Evolutionary conservation across 1,139 yeast species (phyloP), one percentile per base, ranked within the genome.

Genomic region (Scheffersomyces parashehatae): DNA sequence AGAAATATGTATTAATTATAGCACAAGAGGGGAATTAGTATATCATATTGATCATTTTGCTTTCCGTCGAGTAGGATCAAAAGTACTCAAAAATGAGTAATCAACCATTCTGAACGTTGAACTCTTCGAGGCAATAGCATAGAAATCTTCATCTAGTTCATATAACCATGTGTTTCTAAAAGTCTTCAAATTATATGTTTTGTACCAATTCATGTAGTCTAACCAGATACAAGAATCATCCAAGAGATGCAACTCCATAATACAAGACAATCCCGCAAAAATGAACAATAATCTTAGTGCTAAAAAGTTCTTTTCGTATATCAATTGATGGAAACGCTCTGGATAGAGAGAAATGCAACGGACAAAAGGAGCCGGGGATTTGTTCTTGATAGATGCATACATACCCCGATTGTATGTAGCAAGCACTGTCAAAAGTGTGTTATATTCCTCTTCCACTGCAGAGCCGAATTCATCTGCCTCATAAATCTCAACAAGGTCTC

Each of bases 351-450:
- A 50, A 8, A 67, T 40, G 64, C 67, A 67, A 38, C 64, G 49
- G 41, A 54, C 61, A 3, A 69, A 37, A 2, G 72, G 69, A 3
- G 62, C 43, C 3, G 68, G 68, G 39, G 55, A 58, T 41, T 60
- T 56, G n/a, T 40, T 47, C 5, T 42, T 34, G 3, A 54, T 46
- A 4, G 59, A 45, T 20, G 55, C 40, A 35, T 49, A 39, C 16
- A 58, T 41, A 29, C 55, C 43, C n/a, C 45, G 39, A 15, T 55
- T 54, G 28, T 59, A 46, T 8, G 48, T 14, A 6, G 40, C 37
- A 8, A 63, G 41, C 15, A 51, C 42, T 4, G 37, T 36, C 20
- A 51, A 42, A 7, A 13, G 14, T 13, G 37, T 36, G 14, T 13
- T 13, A 13, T 13, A 13, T n/a, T 51, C 47, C 15, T 48, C 38